Conservation (phyloP, 345 rosid species). For the Orychophragmus violaceus region DNA sequence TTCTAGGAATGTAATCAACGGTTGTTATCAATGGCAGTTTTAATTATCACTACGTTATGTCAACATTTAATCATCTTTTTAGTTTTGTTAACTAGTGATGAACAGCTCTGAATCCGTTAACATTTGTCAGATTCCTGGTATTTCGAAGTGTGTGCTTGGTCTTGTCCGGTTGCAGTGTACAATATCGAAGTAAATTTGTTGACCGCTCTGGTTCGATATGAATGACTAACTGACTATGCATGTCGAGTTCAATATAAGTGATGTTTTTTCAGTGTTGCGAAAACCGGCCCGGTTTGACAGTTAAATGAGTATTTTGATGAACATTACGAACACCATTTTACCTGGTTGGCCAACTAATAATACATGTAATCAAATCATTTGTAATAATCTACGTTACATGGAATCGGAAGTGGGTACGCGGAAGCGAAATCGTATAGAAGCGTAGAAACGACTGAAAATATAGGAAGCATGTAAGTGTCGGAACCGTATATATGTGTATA, state of each 20-base stretch:
- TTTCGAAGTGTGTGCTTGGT: neutral
- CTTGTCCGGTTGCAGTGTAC: neutral
- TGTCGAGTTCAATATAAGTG: neutral
- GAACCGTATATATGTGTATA: too few species aligned
- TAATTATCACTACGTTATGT: neutral
- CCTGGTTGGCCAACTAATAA: neutral
- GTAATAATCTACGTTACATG: too few species aligned
- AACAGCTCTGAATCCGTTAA: neutral
- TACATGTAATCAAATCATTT: neutral
- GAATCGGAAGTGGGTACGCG: too few species aligned
- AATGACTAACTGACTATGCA: neutral
- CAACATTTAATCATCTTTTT: neutral
- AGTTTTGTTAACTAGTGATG: neutral
- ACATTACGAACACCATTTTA: neutral
- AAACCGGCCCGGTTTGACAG: neutral
- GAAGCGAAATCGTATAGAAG: too few species aligned
- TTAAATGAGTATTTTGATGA: neutral
- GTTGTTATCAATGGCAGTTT: constrained; percentile 6
- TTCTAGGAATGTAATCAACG: constrained; percentile 9
- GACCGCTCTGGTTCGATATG: neutral
- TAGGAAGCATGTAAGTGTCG: too few species aligned
- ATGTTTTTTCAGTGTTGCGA: neutral
- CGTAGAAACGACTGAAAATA: too few species aligned
- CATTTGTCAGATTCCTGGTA: neutral
- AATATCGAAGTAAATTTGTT: neutral